These are phyloP conservation scores for Stereocaulon alpinum DNA, from an alignment of 495 filamentous ascomycete genomes.

Conservation along the genomic window DNA sequence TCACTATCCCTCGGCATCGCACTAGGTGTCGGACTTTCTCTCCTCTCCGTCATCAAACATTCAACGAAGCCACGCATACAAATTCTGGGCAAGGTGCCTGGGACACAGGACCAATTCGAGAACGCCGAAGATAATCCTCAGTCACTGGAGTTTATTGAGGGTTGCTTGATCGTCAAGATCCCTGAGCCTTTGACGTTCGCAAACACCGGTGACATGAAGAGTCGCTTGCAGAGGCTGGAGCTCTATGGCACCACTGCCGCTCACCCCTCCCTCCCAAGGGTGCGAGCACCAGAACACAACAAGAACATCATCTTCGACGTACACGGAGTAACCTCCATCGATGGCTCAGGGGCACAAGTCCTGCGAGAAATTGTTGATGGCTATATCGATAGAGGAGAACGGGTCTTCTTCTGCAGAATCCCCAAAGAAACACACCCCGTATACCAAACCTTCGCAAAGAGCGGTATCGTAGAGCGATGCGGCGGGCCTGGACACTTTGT, in stretches of 20 bases:
- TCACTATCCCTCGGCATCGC: constrained; percentile 78
- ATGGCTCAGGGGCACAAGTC: constrained; percentile 88
- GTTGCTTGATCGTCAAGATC: constrained; percentile 91
- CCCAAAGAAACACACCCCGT: constrained; percentile 52
- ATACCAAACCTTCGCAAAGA: constrained; percentile 60
- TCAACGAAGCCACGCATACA: constrained; percentile 88
- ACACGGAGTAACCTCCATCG: constrained; percentile 84
- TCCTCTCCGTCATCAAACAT: constrained; percentile 83
- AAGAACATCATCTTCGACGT: constrained; percentile 93
- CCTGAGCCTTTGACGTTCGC: constrained; percentile 94
- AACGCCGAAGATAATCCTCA: constrained; percentile 76
- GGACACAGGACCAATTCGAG: constrained; percentile 65
- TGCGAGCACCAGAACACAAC: constrained; percentile 62
- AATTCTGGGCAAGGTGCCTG: constrained; percentile 84
- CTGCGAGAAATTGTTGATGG: constrained; percentile 74
- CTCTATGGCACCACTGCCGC: constrained; percentile 73
- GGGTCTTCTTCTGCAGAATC: constrained; percentile 82
- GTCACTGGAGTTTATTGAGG: constrained; percentile 76
- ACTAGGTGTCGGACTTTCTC: constrained; percentile 74
- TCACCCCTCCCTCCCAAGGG: constrained; percentile 76
- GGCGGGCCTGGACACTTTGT: constrained; percentile 73
- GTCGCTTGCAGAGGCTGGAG: constrained; percentile 70
- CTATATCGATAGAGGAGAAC: constrained; percentile 60
- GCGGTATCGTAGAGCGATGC: constrained; percentile 72
- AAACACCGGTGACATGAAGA: constrained; percentile 89